Evolutionary conservation across 441 rosid species (phyloP).

Genomic region (Hypseocharis bilobata): DNA sequence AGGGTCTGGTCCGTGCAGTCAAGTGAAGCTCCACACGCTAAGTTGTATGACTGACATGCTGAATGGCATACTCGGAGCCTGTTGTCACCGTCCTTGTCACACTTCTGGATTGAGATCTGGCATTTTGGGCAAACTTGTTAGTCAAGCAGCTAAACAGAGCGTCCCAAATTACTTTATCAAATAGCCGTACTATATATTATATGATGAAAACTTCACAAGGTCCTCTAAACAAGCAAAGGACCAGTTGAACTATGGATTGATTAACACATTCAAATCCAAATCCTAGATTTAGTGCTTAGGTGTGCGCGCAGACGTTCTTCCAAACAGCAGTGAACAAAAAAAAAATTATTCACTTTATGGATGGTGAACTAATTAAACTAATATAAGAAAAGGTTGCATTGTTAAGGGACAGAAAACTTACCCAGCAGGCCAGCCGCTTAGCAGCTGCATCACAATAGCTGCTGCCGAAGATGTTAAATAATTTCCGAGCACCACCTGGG

Average conservation of each 20-base stretch:
- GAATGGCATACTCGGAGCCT: slow-evolving; percentile 87
- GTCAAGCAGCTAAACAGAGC: not conserved
- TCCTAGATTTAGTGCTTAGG: too few species aligned
- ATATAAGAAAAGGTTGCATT: too few species aligned
- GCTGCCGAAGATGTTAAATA: slow-evolving; percentile 68
- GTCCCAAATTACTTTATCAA: too few species aligned
- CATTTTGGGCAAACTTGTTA: slow-evolving; percentile 1
- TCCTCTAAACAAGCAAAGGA: too few species aligned
- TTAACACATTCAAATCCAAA: too few species aligned
- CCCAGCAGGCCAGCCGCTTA: slow-evolving; percentile 93
- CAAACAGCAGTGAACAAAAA: too few species aligned
- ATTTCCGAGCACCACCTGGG: slow-evolving; percentile 77
- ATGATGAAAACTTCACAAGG: too few species aligned
- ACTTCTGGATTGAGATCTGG: slow-evolving; percentile 95
- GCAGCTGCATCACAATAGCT: slow-evolving; percentile 83
- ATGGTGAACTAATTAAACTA: not conserved
- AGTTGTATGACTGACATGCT: slow-evolving; percentile 82
- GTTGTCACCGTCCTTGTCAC: slow-evolving; percentile 84
- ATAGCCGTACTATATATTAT: too few species aligned
- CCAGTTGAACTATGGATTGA: too few species aligned
- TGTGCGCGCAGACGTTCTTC: too few species aligned
- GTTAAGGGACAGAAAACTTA: slow-evolving; percentile 22
- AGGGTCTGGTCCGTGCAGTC: slow-evolving; percentile 96
- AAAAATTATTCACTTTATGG: too few species aligned
- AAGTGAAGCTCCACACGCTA: slow-evolving; percentile 87